Conservation (phyloP, 306 rosid genomes). For the Sesbania bispinosa region DNA sequence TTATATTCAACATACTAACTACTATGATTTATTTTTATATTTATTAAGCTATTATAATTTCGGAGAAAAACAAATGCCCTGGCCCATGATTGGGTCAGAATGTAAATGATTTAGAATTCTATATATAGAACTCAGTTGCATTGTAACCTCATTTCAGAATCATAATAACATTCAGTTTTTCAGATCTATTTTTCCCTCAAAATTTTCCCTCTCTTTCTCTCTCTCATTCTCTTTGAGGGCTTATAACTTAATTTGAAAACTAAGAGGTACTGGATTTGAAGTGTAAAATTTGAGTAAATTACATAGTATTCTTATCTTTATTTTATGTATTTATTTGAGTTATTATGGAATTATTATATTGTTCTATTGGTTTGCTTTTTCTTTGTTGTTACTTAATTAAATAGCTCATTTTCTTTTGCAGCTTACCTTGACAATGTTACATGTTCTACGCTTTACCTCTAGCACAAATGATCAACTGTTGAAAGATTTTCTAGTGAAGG, state of each 20-base stretch:
- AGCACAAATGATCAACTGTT: slow-evolving; percentile 53
- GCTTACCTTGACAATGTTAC: slow-evolving; percentile 87
- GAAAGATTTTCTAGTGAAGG: slow-evolving; percentile 77
- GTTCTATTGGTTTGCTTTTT: slow-evolving; percentile 1
- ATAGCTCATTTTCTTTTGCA: slow-evolving; percentile 36
- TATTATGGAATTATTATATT: slow-evolving; percentile 8
- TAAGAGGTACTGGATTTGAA: not conserved
- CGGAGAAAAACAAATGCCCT: too few relatives aligned
- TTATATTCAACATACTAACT: too few relatives aligned
- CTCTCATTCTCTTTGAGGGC: too few relatives aligned
- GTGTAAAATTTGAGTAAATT: not conserved
- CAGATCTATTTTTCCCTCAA: too few relatives aligned
- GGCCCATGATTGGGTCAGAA: too few relatives aligned
- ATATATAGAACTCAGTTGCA: too few relatives aligned
- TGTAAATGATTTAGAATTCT: too few relatives aligned
- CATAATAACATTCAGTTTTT: too few relatives aligned
- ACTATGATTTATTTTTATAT: too few relatives aligned
- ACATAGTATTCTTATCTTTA: not conserved
- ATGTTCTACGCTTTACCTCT: slow-evolving; percentile 66
- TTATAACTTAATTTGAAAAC: not conserved
- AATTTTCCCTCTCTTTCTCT: too few relatives aligned
- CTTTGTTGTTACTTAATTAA: slow-evolving; percentile 1
- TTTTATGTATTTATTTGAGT: slow-evolving; percentile 4
- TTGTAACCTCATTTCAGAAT: too few relatives aligned
- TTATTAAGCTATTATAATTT: too few relatives aligned